Evolutionary conservation across 306 rosid genomes (phyloP).

Genomic region (Carpinus viminea): DNA sequence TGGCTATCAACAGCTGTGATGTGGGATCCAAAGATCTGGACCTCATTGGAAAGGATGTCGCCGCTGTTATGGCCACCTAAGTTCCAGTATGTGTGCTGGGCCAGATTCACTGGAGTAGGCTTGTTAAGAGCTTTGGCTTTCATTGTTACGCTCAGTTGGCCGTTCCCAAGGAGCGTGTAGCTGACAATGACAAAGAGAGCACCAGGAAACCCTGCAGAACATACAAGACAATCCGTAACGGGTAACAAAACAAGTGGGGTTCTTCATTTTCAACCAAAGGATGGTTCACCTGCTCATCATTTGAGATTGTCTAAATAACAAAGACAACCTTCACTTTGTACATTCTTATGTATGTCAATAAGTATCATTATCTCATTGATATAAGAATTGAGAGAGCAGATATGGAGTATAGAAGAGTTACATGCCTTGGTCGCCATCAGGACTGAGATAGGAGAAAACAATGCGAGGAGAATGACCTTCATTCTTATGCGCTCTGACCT

Average conservation of each 20-base stretch:
- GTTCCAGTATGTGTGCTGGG: conserved; percentile 85
- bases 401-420: background rate
- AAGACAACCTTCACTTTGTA: background rate
- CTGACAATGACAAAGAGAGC: conserved; percentile 58
- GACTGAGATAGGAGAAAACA: conserved; percentile 65
- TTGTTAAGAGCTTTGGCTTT: conserved; percentile 77
- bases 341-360: background rate
- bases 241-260: background rate
- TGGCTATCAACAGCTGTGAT: conserved; percentile 56
- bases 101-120: conserved; percentile 81
- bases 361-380: background rate
- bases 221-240: background rate
- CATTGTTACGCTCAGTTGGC: conserved; percentile 50
- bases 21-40: conserved; percentile 68
- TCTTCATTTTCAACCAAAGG: background rate
- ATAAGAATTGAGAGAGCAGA: background rate
- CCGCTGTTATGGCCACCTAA: conserved; percentile 80
- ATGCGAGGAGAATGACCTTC: conserved; percentile 54
- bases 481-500: conserved; percentile 47
- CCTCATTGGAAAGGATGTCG: conserved; percentile 50
- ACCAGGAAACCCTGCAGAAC: conserved; percentile 80
- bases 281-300: background rate
- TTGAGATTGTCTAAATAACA: background rate
- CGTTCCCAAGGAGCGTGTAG: conserved; percentile 50
- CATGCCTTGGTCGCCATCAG: conserved; percentile 82